Evolutionary conservation across 768 basidiomycete species (phyloP).

Genomic region (Russula earlei): DNA sequence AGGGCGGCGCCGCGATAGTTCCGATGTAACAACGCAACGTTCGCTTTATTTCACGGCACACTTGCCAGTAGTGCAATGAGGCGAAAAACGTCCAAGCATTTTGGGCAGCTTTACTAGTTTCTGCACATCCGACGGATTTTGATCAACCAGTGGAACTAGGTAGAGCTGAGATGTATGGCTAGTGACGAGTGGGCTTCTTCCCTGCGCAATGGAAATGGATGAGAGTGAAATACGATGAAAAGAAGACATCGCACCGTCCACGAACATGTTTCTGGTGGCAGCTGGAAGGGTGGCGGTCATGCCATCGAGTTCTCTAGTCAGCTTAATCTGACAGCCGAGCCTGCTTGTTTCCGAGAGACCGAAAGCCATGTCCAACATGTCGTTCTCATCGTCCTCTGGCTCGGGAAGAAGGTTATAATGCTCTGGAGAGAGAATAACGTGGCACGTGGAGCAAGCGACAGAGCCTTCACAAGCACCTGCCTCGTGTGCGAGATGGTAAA

Average conservation of each 20-base stretch:
- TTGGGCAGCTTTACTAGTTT: no score
- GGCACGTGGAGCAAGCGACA: conserved; percentile 95
- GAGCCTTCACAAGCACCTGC: conserved; percentile 95
- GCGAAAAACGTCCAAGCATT: neutral
- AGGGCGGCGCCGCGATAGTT: conserved; percentile 56
- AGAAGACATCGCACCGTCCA: conserved; percentile 55
- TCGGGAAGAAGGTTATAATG: conserved; percentile 83
- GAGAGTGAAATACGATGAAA: neutral
- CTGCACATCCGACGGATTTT: no score
- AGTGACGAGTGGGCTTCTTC: conserved; percentile 45
- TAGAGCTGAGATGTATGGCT: neutral
- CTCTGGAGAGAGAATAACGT: conserved; percentile 76
- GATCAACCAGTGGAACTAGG: no score
- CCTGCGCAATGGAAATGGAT: conserved; percentile 28
- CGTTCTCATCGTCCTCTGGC: conserved; percentile 96
- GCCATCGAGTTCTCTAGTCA: conserved; percentile 78
- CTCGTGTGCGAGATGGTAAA: neutral
- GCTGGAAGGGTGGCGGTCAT: conserved; percentile 77
- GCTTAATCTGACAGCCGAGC: conserved; percentile 66
- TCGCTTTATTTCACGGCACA: neutral
- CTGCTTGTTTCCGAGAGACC: conserved; percentile 90
- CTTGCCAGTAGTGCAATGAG: neutral
- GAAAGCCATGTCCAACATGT: conserved; percentile 97
- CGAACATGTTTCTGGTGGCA: conserved; percentile 96
- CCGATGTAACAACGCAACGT: conserved; percentile 27